Evolutionary conservation across 179 eudicot genomes (phyloP), one percentile per base, ranked within the genome.

Genomic region (Vitellaria paradoxa): DNA sequence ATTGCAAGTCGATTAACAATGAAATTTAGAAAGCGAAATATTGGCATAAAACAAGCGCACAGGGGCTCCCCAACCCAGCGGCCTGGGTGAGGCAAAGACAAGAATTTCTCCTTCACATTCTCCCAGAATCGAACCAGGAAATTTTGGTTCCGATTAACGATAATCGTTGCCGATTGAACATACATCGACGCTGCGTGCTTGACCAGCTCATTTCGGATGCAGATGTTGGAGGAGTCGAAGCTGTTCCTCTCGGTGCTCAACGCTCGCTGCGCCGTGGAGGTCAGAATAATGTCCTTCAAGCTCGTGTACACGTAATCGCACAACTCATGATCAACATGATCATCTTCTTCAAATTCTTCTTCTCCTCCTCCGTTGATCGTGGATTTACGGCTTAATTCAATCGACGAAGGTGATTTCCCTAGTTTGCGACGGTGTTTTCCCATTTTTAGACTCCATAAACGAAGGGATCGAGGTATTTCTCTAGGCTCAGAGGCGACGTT

Each of bases 141-240:
- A 23, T 83, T 77, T 21, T 53, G 79, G 63, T 86, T 57, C 8
- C 81, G 68, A 6, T 67, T 74, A 1, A 72, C 76, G 12, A 63
- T 68, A 57, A 79, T 23, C 0, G 82, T n/a, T 2, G 87, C 81
- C 0, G 87, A 83, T 17, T 85, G 86, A 14, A 85, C 78, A 50
- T 82, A 85, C 3, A 75, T 79, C 1, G 86, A 85, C 0, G 87
- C 89, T 8, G 87, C 89, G 47, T 86, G 84, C 79, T 82, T 86
- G 30, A 84, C 85, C 20, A 86, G 65, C 59, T 80, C 83, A 37
- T 86, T 86, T 14, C 77, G 73, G 53, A 86, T 81, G 15, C 81
- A 74, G 49, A 84, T 82, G 71, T 49, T 77, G 26, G 87, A 77
- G 11, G 81, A 73, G 62, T 80, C 70, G 4, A 81, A 66, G 13